Conservation (phyloP, 345 rosid species). For the Eucalyptus erythrocorys region DNA sequence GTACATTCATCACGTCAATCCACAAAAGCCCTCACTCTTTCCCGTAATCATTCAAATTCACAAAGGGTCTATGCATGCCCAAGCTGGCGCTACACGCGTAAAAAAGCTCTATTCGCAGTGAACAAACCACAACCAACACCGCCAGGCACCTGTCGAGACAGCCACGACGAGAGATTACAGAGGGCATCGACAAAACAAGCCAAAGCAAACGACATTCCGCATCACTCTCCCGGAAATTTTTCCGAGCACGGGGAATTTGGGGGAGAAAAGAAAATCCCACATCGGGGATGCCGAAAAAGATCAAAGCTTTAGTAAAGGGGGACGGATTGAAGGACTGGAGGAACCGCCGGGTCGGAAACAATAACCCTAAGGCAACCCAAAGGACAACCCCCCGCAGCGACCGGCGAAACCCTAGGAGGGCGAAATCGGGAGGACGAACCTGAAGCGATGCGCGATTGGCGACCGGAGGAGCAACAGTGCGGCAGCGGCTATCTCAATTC, state of each 20-base stretch:
- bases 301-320: neutral
- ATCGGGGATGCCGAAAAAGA: neutral
- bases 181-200: neutral
- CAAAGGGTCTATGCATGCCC: neutral
- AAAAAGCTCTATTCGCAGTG: neutral
- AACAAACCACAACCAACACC: neutral
- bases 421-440: neutral
- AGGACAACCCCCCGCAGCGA: neutral
- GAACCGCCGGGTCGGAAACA: neutral
- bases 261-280: neutral
- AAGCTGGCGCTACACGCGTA: neutral
- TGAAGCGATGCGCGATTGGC: neutral
- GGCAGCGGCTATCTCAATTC: neutral
- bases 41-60: neutral
- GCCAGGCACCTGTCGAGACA: neutral
- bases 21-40: neutral
- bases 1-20: slow-evolving; percentile 10
- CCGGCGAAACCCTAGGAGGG: neutral
- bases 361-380: neutral
- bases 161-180: neutral
- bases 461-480: neutral
- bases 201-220: neutral
- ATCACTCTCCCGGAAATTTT: neutral
- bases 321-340: neutral
- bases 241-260: neutral